phyloP scores from a whole-genome alignment of 495 filamentous ascomycete genomes.

The Podospora australis region DNA sequence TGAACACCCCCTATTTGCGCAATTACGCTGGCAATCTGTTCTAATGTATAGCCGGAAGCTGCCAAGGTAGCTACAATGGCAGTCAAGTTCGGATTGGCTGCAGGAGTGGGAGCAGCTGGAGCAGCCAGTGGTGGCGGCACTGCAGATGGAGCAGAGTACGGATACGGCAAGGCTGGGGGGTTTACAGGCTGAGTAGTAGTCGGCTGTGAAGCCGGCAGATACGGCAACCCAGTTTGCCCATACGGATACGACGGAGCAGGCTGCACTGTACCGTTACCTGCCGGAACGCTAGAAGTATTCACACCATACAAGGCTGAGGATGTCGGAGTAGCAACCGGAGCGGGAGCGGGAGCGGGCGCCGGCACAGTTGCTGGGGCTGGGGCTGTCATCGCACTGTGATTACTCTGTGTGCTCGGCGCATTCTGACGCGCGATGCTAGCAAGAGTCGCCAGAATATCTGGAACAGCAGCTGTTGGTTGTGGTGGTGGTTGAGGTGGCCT shows the following conservation, averaged over 20 bases:
- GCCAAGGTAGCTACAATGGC: constrained; percentile 45
- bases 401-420: constrained; percentile 52
- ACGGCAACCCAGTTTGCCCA: constrained; percentile 19
- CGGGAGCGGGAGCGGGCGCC: constrained; percentile 15
- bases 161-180: constrained; percentile 43
- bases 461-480: constrained; percentile 17
- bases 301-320: constrained; percentile 13
- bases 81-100: constrained; percentile 33
- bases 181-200: constrained; percentile 53
- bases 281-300: constrained; percentile 10
- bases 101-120: constrained; percentile 41
- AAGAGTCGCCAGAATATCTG: constrained; percentile 70
- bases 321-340: constrained; percentile 19
- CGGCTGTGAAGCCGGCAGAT: constrained; percentile 27
- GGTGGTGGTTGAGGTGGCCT: constrained; percentile 22
- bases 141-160: constrained; percentile 16
- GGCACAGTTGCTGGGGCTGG: constrained; percentile 19
- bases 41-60: constrained; percentile 38
- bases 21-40: constrained; percentile 42
- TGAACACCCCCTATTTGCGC: constrained; percentile 12
- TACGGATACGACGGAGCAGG: constrained; percentile 12
- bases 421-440: constrained; percentile 83
- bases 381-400: constrained; percentile 39
- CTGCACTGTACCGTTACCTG: constrained; percentile 17
- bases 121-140: constrained; percentile 23